phyloP scores from a whole-genome alignment of 2,329 filamentous ascomycete genomes.

The Epichloe uncinata region DNA sequence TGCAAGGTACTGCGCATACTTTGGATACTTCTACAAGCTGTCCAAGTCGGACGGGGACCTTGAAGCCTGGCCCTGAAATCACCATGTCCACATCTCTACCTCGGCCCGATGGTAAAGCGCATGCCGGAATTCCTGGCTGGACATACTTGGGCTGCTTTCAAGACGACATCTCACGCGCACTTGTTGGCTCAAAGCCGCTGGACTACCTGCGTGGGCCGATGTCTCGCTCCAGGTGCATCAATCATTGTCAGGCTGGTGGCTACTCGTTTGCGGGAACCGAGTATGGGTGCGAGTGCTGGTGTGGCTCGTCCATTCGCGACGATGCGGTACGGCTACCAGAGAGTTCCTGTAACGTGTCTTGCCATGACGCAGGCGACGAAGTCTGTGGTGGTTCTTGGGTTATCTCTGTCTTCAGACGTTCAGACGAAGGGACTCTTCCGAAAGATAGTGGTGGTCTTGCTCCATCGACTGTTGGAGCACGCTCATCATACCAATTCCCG shows the following conservation, averaged over 20 bases:
- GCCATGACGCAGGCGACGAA: slow-evolving; percentile 7
- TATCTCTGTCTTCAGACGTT: slow-evolving; percentile 10
- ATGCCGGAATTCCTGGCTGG: slow-evolving; percentile 11
- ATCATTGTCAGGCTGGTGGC: slow-evolving; percentile 28
- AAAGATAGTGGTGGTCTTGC: background rate
- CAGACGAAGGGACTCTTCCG: background rate
- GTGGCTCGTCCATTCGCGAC: slow-evolving; percentile 19
- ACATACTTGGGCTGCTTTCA: slow-evolving; percentile 19
- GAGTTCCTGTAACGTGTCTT: slow-evolving; percentile 12
- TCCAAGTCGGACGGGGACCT: background rate
- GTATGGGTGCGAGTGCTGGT: slow-evolving; percentile 39
- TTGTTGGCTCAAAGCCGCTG: slow-evolving; percentile 12
- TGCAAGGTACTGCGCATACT: background rate
- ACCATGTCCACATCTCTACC: background rate
- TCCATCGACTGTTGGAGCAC: background rate
- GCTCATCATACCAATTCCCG: background rate
- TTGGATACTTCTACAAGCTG: background rate
- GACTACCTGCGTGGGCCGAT: slow-evolving; percentile 22
- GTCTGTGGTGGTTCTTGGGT: slow-evolving; percentile 16
- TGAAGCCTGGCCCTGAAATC: background rate
- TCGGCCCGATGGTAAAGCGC: background rate
- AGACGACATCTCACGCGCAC: slow-evolving; percentile 12
- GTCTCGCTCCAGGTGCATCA: slow-evolving; percentile 35
- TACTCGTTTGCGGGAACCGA: slow-evolving; percentile 36
- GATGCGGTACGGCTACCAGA: slow-evolving; percentile 13